Percentiles rank a stretch among this genome's conserved stretches.
Conservation (phyloP, 371 early-diverging fungal species). For the Mucor mucedo region DNA sequence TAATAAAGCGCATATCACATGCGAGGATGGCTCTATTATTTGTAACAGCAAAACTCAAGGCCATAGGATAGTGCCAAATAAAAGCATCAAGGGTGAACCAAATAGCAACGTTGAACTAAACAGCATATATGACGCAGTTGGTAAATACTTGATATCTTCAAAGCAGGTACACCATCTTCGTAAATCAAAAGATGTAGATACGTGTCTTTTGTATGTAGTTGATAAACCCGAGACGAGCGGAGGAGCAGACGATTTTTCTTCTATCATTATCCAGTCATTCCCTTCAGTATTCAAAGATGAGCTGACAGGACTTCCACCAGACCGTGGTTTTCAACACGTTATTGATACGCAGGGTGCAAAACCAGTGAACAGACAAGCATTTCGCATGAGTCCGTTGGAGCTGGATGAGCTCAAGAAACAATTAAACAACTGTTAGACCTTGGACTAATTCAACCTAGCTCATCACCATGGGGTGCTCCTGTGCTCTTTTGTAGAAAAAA, state of each 20-base stretch:
- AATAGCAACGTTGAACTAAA: too few relatives aligned
- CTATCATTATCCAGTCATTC: slow-evolving; percentile 3
- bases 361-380: slow-evolving; percentile 20
- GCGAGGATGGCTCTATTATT: too few relatives aligned
- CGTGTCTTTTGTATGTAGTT: too few relatives aligned
- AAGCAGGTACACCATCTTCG: too few relatives aligned
- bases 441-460: slow-evolving; percentile 26
- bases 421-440: slow-evolving; percentile 10
- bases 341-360: slow-evolving; percentile 26
- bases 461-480: slow-evolving; percentile 38
- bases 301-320: slow-evolving; percentile 9
- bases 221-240: too few relatives aligned
- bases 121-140: too few relatives aligned
- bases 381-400: slow-evolving; percentile 29
- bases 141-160: too few relatives aligned
- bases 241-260: background rate
- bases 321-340: slow-evolving; percentile 23
- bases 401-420: background rate
- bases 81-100: too few relatives aligned
- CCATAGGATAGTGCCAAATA: background rate
- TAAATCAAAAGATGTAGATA: too few relatives aligned
- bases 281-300: slow-evolving; percentile 8
- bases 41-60: slow-evolving; percentile 1
- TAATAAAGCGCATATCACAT: background rate
- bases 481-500: slow-evolving; percentile 52